These are phyloP conservation scores for Ilex aquifolium DNA, from an alignment of 257 asterid species.

Conservation along the genomic window DNA sequence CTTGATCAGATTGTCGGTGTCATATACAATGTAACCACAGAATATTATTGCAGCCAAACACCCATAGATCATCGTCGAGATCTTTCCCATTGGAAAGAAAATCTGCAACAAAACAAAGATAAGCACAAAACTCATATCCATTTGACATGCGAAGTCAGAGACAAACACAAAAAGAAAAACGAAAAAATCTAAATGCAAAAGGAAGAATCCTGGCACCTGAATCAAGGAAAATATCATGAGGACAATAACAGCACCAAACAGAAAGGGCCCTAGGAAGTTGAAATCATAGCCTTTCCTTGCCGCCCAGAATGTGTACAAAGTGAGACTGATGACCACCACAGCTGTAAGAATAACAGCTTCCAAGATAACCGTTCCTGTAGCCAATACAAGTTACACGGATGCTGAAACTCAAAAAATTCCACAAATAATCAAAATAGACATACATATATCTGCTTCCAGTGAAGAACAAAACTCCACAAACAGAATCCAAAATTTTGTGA, in stretches of 20 bases:
- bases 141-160: too few species aligned
- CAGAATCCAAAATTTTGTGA: too few species aligned
- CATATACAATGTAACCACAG: not conserved
- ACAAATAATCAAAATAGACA: not conserved
- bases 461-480: too few species aligned
- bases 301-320: not conserved
- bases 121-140: too few species aligned
- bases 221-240: not conserved
- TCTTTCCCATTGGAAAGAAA: not conserved
- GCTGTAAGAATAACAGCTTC: not conserved
- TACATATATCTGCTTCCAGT: too few species aligned
- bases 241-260: not conserved
- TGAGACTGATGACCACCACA: not conserved
- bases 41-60: not conserved
- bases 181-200: not conserved
- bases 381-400: not conserved
- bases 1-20: not conserved
- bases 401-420: not conserved
- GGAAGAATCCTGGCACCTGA: not conserved
- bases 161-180: too few species aligned
- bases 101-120: not conserved
- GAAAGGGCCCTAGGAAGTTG: not conserved
- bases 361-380: not conserved
- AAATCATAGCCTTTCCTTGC: not conserved
- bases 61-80: not conserved